Conservation (phyloP, 257 asterid genomes). For the Anisodus acutangulus region DNA sequence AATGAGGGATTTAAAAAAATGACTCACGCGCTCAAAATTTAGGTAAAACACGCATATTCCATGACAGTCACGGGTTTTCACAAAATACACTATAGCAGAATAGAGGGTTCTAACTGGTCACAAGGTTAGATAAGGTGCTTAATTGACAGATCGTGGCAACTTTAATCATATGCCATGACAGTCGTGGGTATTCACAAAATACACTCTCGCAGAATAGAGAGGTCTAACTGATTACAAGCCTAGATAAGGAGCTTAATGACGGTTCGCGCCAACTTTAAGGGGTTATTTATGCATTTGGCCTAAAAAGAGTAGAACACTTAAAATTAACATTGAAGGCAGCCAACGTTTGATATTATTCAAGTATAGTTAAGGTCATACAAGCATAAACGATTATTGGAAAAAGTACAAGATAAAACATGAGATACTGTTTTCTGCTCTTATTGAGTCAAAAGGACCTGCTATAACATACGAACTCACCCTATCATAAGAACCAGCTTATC, state of each 20-base stretch:
- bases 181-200: not conserved
- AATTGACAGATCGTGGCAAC: not conserved
- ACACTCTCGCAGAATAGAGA: not conserved
- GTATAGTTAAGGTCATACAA: not conserved
- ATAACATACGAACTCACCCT: not conserved
- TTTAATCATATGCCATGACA: not conserved
- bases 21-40: not conserved
- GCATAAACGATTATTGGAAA: not conserved
- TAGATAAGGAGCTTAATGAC: slow-evolving; percentile 14
- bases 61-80: not conserved
- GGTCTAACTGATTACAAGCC: not conserved
- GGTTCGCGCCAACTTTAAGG: not conserved
- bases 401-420: not conserved
- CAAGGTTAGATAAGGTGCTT: slow-evolving; percentile 4
- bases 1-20: not conserved
- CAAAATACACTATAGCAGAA: slow-evolving; percentile 4
- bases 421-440: not conserved
- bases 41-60: not conserved
- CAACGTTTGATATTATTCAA: not conserved
- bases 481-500: not conserved
- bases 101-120: not conserved
- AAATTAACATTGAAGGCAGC: not conserved
- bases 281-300: not conserved
- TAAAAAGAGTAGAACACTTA: not conserved
- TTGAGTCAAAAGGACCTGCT: not conserved